phyloP scores from a whole-genome alignment of 345 rosid genomes.

The Populus alba region DNA sequence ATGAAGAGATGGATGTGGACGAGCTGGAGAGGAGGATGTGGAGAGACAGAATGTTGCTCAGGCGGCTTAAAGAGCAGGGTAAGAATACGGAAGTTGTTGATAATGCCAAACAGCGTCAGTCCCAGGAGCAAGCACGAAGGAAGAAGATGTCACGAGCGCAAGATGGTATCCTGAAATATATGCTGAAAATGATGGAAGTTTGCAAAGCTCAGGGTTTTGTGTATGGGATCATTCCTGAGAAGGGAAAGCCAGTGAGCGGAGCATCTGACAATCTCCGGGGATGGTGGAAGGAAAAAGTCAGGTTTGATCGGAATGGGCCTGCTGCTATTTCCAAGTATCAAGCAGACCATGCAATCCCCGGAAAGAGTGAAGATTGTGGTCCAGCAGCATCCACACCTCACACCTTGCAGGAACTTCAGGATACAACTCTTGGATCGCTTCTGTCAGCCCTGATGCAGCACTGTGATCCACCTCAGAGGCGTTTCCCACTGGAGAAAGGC shows the following conservation, averaged over 20 bases:
- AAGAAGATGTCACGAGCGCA: constrained; percentile 90
- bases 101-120: constrained; percentile 52
- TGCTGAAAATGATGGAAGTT: constrained; percentile 90
- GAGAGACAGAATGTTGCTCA: constrained; percentile 66
- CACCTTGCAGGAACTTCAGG: constrained; percentile 71
- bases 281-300: constrained; percentile 89
- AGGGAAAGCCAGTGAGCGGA: constrained; percentile 84
- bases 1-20: constrained; percentile 66
- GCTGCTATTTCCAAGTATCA: constrained; percentile 70
- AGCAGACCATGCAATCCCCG: constrained; percentile 45
- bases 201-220: constrained; percentile 88
- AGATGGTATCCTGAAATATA: constrained; percentile 74
- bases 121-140: constrained; percentile 81
- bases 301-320: constrained; percentile 82
- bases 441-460: constrained; percentile 83
- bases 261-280: constrained; percentile 87
- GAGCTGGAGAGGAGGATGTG: constrained; percentile 82
- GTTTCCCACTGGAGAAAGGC: constrained; percentile 81
- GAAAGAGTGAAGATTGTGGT: constrained; percentile 37
- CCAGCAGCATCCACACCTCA: constrained; percentile 45
- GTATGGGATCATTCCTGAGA: constrained; percentile 82
- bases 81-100: constrained; percentile 49
- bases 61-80: constrained; percentile 56
- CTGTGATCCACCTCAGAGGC: constrained; percentile 80
- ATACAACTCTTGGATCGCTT: constrained; percentile 80